Base-by-base conservation (phyloP, 495 filamentous ascomycete genomes). In the Paragyromitra xinjiangensis region DNA sequence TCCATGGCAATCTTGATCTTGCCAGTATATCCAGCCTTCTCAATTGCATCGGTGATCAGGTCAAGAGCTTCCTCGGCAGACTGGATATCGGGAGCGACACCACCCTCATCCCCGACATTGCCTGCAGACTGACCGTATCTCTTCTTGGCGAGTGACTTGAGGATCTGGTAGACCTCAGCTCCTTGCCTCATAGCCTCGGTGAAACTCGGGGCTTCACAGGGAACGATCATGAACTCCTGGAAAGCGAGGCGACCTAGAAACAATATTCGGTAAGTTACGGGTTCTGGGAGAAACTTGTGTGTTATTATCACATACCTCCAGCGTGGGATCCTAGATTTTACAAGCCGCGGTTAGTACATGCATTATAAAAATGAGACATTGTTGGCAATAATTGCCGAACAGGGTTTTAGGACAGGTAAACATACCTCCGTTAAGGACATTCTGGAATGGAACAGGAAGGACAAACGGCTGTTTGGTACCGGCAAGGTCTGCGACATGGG, bases 161-260 rank as follows among this genome's bases (percentile, higher is more conserved):
- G 92, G 87, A 93, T 92, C 85, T 97, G 94, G 91, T 99, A 99
- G 83, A 97, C 93, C 86, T 99, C 95, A 80, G 94, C 86, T 81
- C 95, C 95, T 87, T 95, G 92, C 84, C 95, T 94, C 88, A 99
- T 91, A 84, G 91, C 95, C 90, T 99, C 95, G 80, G 91, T 90
- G 90, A 99, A 99, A 71, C 92, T 89, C 71, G 92, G 90, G 78
- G 95, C 95, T 64, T 82, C 77, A 48, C 88, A 90, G 73, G 96
- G 96, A 62, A 98, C 96, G 82, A 99, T 97, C 96, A 99, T 99
- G 91, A 99, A 99, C 86, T 99, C 96, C 87, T 99, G 96, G 92
- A 99, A 99, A 77, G 96, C 96, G 71, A 99, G 88, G 85, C 95
- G 93, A 82, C 96, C 77, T 79, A 45, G 39, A 77, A 42, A 62